phyloP scores from a whole-genome alignment of 495 filamentous ascomycete genomes.

The Terfezia claveryi region DNA sequence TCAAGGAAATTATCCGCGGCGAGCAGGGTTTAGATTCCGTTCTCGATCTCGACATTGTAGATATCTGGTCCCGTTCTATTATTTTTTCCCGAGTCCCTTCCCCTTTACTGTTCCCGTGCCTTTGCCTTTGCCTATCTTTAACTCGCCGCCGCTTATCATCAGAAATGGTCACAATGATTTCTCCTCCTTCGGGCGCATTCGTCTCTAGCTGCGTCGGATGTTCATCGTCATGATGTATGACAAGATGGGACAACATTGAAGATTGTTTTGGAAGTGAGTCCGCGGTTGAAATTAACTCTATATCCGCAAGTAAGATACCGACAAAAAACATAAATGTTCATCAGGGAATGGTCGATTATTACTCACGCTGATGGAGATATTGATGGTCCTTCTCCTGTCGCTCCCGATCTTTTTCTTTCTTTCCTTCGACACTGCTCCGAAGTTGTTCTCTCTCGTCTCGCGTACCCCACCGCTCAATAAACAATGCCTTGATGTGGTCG shows the following conservation, averaged over 20 bases:
- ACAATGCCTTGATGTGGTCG: neutral
- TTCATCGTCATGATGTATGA: neutral
- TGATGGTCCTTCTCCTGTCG: neutral
- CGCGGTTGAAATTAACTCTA: neutral
- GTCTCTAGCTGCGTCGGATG: neutral
- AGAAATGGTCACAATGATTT: no score
- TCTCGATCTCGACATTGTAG: no score
- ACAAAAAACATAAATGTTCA: constrained; percentile 6
- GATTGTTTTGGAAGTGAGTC: neutral
- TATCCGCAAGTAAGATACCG: neutral
- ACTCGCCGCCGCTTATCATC: no score
- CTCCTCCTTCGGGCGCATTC: no score
- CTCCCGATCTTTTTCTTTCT: neutral
- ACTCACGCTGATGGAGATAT: constrained; percentile 10
- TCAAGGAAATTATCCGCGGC: no score
- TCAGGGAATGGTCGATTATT: constrained; percentile 8
- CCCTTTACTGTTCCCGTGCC: no score
- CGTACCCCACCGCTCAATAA: neutral
- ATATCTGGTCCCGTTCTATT: no score
- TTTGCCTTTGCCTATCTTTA: no score
- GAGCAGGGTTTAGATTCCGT: no score
- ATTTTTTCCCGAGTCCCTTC: no score
- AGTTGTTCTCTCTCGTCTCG: neutral
- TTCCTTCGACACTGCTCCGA: no score
- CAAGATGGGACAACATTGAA: constrained; percentile 9